A percentile compares a stretch with the other conserved stretches of the same genome.
These are phyloP conservation scores for Rhododendron ovatum DNA, from an alignment of 148 eudicot genomes.

Conservation along the genomic window DNA sequence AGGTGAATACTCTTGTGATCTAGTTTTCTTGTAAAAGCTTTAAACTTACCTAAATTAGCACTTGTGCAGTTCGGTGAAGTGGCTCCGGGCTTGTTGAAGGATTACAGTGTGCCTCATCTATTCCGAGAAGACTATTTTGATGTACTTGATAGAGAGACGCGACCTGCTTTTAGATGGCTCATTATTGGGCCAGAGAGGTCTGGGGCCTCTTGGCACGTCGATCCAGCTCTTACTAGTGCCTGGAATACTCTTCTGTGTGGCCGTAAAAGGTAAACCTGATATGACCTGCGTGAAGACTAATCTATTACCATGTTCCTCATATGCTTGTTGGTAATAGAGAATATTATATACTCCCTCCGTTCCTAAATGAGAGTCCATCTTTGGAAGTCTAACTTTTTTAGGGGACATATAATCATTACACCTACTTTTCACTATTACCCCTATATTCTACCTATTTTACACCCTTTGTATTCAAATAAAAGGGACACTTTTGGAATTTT, in stretches of 20 bases:
- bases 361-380: too few species aligned
- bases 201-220: constrained; percentile 99
- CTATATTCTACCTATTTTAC: too few species aligned
- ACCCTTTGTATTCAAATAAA: too few species aligned
- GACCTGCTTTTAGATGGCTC: constrained; percentile 91
- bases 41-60: constrained; percentile 5
- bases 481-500: too few species aligned
- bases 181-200: constrained; percentile 98
- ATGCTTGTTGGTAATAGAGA: background rate
- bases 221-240: constrained; percentile 98
- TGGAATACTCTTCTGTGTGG: constrained; percentile 94
- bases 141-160: constrained; percentile 62
- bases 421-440: too few species aligned
- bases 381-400: too few species aligned
- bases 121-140: constrained; percentile 88
- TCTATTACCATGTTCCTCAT: background rate
- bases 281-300: background rate
- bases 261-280: constrained; percentile 63
- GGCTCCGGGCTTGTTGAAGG: constrained; percentile 76
- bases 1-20: constrained; percentile 36
- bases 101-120: constrained; percentile 81
- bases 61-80: constrained; percentile 79
- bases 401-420: too few species aligned
- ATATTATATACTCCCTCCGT: background rate
- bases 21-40: background rate